phyloP scores from a whole-genome alignment of 805 yeast genomes.

The Aciculoconidium aculeatum region DNA sequence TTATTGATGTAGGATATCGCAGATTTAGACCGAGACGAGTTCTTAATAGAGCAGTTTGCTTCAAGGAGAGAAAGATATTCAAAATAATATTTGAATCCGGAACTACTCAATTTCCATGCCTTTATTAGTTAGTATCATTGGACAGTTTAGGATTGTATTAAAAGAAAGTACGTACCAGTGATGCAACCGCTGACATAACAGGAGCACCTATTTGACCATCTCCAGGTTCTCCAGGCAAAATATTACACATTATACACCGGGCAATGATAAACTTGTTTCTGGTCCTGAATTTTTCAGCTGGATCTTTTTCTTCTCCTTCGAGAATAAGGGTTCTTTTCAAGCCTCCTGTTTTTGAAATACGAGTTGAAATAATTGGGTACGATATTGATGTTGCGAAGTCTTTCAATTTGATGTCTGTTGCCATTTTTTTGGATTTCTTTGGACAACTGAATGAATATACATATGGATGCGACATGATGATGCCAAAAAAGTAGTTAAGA shows the following conservation, averaged over 20 bases:
- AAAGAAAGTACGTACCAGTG: no score
- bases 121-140: constrained; percentile 5
- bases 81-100: constrained; percentile 10
- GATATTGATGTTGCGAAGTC: neutral
- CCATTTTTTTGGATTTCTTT: no score
- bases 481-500: no score
- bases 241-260: constrained; percentile 12
- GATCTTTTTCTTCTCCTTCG: neutral
- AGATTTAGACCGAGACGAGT: no score
- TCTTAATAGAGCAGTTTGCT: constrained; percentile 7
- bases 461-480: no score
- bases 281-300: constrained; percentile 5
- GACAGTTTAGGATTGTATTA: neutral
- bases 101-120: constrained; percentile 14
- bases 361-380: no score
- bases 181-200: no score
- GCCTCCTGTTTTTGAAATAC: no score
- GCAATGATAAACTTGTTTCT: constrained; percentile 18
- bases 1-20: no score
- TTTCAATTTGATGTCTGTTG: neutral
- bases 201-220: no score
- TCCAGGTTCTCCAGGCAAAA: constrained; percentile 7
- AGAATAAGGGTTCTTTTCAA: no score
- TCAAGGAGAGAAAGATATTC: constrained; percentile 11
- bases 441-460: no score